Evolutionary conservation across 805 yeast species (phyloP).

Genomic region (Starmerella tilneyi): DNA sequence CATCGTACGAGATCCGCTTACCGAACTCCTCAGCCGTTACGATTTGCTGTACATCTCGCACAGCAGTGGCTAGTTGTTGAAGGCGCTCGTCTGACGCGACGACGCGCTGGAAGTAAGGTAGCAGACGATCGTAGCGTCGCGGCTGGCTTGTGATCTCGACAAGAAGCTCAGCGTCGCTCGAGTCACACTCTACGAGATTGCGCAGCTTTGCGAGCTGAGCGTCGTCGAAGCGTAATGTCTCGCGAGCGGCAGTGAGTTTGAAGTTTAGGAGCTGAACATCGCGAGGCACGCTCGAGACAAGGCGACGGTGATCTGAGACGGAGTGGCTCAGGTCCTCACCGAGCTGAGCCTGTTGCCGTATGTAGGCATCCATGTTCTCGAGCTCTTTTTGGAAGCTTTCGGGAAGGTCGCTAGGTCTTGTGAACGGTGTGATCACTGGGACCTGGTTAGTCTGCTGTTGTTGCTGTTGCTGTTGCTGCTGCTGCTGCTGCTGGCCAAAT

Average conservation of each 20-base stretch:
- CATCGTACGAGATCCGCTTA: constrained; percentile 20
- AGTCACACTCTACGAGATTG: constrained; percentile 30
- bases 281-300: constrained; percentile 42
- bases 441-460: constrained; percentile 23
- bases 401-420: constrained; percentile 50
- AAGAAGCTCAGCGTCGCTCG: constrained; percentile 23
- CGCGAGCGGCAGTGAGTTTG: constrained; percentile 41
- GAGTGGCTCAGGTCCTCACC: constrained; percentile 42
- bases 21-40: constrained; percentile 29
- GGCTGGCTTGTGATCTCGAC: constrained; percentile 26
- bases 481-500: constrained; percentile 16
- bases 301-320: constrained; percentile 35
- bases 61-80: constrained; percentile 28
- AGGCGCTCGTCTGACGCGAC: constrained; percentile 30
- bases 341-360: constrained; percentile 42
- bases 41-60: constrained; percentile 30
- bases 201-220: constrained; percentile 27
- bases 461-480: constrained; percentile 20
- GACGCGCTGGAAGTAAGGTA: constrained; percentile 27
- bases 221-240: constrained; percentile 44
- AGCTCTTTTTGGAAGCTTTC: constrained; percentile 43
- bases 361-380: constrained; percentile 47
- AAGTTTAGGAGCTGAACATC: constrained; percentile 45
- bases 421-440: constrained; percentile 42
- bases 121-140: constrained; percentile 28